Conservation (phyloP, 129 eudicot species). For the Saussurea involucrata region DNA sequence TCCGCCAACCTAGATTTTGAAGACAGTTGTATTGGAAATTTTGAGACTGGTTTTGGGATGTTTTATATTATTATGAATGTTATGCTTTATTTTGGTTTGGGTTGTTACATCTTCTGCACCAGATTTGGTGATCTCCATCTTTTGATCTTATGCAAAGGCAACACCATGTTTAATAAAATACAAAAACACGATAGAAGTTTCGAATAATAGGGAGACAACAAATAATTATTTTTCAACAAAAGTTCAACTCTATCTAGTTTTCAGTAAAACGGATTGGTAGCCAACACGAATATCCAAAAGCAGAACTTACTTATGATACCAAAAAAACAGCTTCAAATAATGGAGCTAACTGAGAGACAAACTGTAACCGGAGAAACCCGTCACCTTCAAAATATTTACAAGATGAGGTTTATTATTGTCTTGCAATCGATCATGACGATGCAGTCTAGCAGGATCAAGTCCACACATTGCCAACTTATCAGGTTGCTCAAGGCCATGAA, state of each 20-base stretch:
- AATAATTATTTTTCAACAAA: background rate
- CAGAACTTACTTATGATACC: constrained; percentile 50
- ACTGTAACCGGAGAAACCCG: background rate
- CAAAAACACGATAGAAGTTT: background rate
- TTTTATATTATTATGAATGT: no score
- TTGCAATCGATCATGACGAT: constrained; percentile 67
- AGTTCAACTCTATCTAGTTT: background rate
- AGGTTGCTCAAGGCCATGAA: constrained; percentile 51
- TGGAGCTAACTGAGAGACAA: background rate
- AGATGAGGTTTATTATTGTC: constrained; percentile 53
- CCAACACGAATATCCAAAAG: background rate
- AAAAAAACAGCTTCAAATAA: background rate
- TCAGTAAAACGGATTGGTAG: background rate
- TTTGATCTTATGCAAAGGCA: constrained; percentile 39
- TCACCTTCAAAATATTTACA: constrained; percentile 62
- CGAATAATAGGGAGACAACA: background rate
- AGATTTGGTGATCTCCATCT: constrained; percentile 44
- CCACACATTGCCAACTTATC: constrained; percentile 66
- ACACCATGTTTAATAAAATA: no score
- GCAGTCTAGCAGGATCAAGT: constrained; percentile 60
- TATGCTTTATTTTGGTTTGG: no score
- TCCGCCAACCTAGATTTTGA: no score
- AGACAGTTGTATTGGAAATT: no score
- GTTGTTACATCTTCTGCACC: constrained; percentile 36
- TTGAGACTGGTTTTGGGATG: no score